Percentiles rank a stretch among this genome's conserved stretches.
Evolutionary conservation across 2,329 filamentous ascomycete genomes (phyloP).

Genomic region (Trichoderma citrinoviride): DNA sequence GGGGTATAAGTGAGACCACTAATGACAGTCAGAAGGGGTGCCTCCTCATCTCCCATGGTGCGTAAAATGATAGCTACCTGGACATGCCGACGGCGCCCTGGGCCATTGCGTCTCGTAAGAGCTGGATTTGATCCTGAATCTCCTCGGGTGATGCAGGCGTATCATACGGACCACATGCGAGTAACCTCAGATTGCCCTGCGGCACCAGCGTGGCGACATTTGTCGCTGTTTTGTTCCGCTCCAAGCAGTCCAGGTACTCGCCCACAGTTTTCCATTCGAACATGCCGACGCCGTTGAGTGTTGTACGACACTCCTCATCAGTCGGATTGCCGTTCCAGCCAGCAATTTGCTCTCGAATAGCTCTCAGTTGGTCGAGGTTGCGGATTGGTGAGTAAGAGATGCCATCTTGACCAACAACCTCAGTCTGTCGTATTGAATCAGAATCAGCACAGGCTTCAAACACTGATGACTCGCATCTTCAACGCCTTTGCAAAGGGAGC

Average conservation of each 20-base stretch:
- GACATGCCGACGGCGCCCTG: conserved; percentile 30
- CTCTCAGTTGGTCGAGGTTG: conserved; percentile 22
- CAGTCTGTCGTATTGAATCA: conserved; percentile 22
- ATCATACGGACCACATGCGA: conserved; percentile 29
- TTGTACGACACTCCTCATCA: conserved; percentile 26
- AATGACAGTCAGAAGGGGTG: neutral
- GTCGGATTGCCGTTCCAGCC: conserved; percentile 30
- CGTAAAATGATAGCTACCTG: conserved; percentile 19
- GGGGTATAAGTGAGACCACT: conserved; percentile 30
- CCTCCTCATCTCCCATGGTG: no score
- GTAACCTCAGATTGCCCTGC: conserved; percentile 28
- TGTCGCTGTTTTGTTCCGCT: conserved; percentile 27
- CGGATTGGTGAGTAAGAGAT: conserved; percentile 28
- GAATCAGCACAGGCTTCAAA: neutral
- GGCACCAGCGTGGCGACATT: conserved; percentile 29
- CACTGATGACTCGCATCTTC: neutral
- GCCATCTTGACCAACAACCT: conserved; percentile 29
- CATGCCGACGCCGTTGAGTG: conserved; percentile 21
- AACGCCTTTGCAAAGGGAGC: neutral
- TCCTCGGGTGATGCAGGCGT: conserved; percentile 23
- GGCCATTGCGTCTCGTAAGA: conserved; percentile 25
- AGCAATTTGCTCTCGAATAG: conserved; percentile 28
- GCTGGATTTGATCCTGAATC: conserved; percentile 26
- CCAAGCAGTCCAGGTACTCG: conserved; percentile 28
- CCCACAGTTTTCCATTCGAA: conserved; percentile 29